Evolutionary conservation across 208 protist genomes (phyloP).

Genomic region (Giardia muris): DNA sequence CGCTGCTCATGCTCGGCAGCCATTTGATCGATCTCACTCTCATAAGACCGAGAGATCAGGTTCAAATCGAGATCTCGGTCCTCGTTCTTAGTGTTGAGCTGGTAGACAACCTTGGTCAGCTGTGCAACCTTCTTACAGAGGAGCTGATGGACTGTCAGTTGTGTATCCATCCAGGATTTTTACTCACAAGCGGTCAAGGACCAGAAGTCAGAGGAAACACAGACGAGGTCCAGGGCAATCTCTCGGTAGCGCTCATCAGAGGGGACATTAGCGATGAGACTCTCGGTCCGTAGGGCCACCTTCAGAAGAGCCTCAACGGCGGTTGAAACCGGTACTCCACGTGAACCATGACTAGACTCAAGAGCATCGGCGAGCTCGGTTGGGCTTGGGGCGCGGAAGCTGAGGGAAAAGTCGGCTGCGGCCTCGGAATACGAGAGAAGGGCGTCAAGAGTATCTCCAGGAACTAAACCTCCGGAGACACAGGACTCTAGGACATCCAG

Average conservation of each 20-base stretch:
- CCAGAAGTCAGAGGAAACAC: not conserved
- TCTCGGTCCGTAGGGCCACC: not conserved
- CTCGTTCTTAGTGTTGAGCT: not conserved
- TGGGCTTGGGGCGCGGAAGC: not conserved
- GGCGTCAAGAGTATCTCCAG: not conserved
- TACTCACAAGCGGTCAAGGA: no score
- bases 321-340: not conserved
- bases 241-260: not conserved
- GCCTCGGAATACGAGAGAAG: not conserved
- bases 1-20: not conserved
- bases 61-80: conserved; percentile 14
- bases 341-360: not conserved
- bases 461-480: not conserved
- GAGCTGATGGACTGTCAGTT: not conserved
- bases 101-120: conserved; percentile 17
- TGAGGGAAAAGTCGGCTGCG: not conserved
- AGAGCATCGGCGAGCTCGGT: not conserved
- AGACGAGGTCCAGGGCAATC: not conserved
- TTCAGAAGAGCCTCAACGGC: not conserved
- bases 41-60: conserved; percentile 11
- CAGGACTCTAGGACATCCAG: not conserved
- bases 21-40: not conserved
- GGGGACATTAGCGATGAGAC: not conserved
- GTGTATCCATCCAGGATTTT: not conserved
- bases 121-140: conserved; percentile 29